A percentile compares a stretch with the other conserved stretches of the same genome.
Evolutionary conservation across 2,329 filamentous ascomycete genomes (phyloP).

Genomic region (Juglanconis sp.): DNA sequence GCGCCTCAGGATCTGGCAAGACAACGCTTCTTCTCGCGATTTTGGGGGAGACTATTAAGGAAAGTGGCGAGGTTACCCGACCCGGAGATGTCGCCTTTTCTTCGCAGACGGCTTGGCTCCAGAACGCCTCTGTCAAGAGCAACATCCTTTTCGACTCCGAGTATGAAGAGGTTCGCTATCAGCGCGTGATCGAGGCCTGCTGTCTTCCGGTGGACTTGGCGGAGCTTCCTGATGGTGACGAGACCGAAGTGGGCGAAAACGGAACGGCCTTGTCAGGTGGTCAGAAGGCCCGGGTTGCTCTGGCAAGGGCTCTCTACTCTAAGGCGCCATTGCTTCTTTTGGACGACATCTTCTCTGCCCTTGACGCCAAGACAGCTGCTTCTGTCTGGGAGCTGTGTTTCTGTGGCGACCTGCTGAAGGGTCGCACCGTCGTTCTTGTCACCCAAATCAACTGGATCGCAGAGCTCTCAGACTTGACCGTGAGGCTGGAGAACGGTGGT

Average conservation of each 20-base stretch:
- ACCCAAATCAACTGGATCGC: slow-evolving; percentile 55
- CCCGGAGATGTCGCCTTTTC: slow-evolving; percentile 54
- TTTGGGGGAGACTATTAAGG: slow-evolving; percentile 52
- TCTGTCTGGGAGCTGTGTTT: slow-evolving; percentile 57
- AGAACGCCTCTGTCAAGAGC: slow-evolving; percentile 52
- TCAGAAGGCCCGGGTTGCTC: slow-evolving; percentile 53
- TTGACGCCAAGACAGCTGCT: slow-evolving; percentile 57
- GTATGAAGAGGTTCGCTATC: slow-evolving; percentile 52
- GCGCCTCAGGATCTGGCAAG: slow-evolving; percentile 55
- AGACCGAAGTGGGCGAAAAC: slow-evolving; percentile 52
- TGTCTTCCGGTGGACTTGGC: slow-evolving; percentile 49
- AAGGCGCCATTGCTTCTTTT: slow-evolving; percentile 52
- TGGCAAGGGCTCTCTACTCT: slow-evolving; percentile 57
- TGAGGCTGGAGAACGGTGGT: slow-evolving; percentile 44
- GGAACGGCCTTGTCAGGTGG: slow-evolving; percentile 55
- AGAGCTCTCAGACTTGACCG: slow-evolving; percentile 45
- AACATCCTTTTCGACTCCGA: slow-evolving; percentile 54
- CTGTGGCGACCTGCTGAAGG: slow-evolving; percentile 50
- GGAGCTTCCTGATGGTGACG: slow-evolving; percentile 48
- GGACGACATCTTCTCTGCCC: slow-evolving; percentile 58
- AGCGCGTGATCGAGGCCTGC: slow-evolving; percentile 53
- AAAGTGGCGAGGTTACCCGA: slow-evolving; percentile 44
- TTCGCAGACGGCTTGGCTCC: slow-evolving; percentile 56
- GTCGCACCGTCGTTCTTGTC: slow-evolving; percentile 54
- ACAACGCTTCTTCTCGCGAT: slow-evolving; percentile 53